phyloP scores from a whole-genome alignment of 805 yeast species.

The Metschnikowia sp. region DNA sequence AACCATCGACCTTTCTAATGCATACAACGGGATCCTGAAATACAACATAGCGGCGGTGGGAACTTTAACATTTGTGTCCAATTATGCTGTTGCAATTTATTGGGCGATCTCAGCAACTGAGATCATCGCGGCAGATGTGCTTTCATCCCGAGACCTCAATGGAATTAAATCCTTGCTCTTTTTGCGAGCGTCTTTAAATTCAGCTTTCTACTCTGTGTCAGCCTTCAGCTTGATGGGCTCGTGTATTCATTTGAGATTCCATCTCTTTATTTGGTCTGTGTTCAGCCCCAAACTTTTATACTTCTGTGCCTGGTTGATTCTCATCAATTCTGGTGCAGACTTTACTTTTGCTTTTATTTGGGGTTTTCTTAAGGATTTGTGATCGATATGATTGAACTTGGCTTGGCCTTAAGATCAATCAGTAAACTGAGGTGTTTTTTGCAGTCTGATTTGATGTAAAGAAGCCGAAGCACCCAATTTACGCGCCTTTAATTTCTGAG shows the following conservation, averaged over 20 bases:
- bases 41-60: slow-evolving; percentile 76
- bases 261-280: slow-evolving; percentile 95
- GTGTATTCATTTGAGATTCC: slow-evolving; percentile 74
- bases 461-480: too few relatives aligned
- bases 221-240: slow-evolving; percentile 61
- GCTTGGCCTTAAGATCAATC: too few relatives aligned
- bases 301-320: slow-evolving; percentile 68
- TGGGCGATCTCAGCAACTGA: slow-evolving; percentile 60
- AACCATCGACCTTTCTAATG: slow-evolving; percentile 84
- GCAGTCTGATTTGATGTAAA: too few relatives aligned
- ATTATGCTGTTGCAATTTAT: slow-evolving; percentile 80
- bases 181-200: slow-evolving; percentile 26
- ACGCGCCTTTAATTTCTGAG: too few relatives aligned
- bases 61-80: slow-evolving; percentile 71
- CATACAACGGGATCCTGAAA: slow-evolving; percentile 80
- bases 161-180: not conserved
- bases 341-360: too few relatives aligned
- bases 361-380: too few relatives aligned
- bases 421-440: too few relatives aligned
- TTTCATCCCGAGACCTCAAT: slow-evolving; percentile 11
- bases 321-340: slow-evolving; percentile 30
- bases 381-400: too few relatives aligned
- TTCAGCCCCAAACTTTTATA: slow-evolving; percentile 90
- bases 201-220: slow-evolving; percentile 57
- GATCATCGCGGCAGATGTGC: slow-evolving; percentile 6